Base-by-base conservation (phyloP, 2,329 filamentous ascomycete genomes). In the Hypomyces perniciosus region DNA sequence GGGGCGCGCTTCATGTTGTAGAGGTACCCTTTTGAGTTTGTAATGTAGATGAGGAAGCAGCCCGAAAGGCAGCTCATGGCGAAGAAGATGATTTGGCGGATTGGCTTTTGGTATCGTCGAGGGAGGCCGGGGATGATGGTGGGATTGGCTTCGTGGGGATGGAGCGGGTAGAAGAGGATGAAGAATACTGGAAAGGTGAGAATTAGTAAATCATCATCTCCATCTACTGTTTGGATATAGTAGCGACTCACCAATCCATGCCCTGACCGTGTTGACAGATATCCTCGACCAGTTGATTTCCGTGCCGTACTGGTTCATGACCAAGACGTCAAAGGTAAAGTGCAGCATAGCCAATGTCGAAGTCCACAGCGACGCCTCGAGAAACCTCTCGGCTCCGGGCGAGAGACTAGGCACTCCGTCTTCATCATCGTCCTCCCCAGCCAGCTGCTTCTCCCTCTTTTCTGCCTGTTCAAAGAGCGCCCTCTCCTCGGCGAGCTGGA, bases 1-100 rank as follows among this genome's bases (percentile, higher is more conserved):
- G 93, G 93, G 0, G 90, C 87, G 56, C 83, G 84, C 72, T 96
- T 95, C 89, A 97, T 91, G 20, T 95, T 84, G 6, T 87, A 86
- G 59, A 95, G 83, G 62, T 96, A 97, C 4, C 85, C 82, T 57
- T 84, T 81, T 30, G 75, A 78, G 62, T 96, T 97, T 28, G 87
- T 90, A 48, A 91, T 82, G 58, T 88, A 76, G 44, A 97, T 84
- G 55, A 96, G 74, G 67, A 90, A 91, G 68, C 84, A 88, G 1
- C 93, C 93, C 0, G 81, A 73, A 8, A 63, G 66, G 6, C 85
- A 68, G 57, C 85, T 83, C 27, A 77, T 71, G 12, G 62, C 62
- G 54, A 90, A 78, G 71, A 92, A 93, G 47, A 88, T 66, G 12
- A 68, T 51, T 57, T 85, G 81, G 37, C 78, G 76, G 33, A 80